These are phyloP conservation scores for Chalaropsis ovoidea DNA, from an alignment of 2,329 filamentous ascomycete species.

Conservation along the genomic window DNA sequence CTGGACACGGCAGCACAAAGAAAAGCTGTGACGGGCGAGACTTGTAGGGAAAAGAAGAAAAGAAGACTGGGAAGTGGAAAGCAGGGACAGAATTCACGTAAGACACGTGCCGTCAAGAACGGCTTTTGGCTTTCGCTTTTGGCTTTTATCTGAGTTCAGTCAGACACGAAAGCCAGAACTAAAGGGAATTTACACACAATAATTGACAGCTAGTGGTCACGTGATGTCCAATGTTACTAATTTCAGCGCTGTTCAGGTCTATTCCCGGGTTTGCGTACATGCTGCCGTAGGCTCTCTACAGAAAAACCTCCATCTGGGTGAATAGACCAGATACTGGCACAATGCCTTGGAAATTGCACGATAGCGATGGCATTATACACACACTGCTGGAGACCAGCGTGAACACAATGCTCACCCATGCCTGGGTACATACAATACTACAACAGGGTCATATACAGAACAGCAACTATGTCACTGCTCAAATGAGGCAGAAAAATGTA, in stretches of 20 bases:
- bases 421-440: background rate
- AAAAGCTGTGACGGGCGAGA: background rate
- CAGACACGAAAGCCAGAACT: slow-evolving; percentile 19
- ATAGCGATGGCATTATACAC: background rate
- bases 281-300: background rate
- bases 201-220: background rate
- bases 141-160: background rate
- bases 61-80: background rate
- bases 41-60: background rate
- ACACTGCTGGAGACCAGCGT: background rate
- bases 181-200: slow-evolving; percentile 11
- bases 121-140: background rate
- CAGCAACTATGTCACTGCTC: background rate
- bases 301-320: background rate
- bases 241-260: background rate
- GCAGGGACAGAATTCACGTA: background rate
- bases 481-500: slow-evolving; percentile 19
- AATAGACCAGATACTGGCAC: slow-evolving; percentile 6
- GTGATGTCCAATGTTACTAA: background rate
- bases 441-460: background rate
- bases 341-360: background rate
- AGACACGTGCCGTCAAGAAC: background rate
- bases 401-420: background rate
- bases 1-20: background rate
- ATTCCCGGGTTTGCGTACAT: background rate